Evolutionary conservation across 768 basidiomycete species (phyloP), one percentile per base, ranked within the genome.

Genomic region (Obba rivulosa): DNA sequence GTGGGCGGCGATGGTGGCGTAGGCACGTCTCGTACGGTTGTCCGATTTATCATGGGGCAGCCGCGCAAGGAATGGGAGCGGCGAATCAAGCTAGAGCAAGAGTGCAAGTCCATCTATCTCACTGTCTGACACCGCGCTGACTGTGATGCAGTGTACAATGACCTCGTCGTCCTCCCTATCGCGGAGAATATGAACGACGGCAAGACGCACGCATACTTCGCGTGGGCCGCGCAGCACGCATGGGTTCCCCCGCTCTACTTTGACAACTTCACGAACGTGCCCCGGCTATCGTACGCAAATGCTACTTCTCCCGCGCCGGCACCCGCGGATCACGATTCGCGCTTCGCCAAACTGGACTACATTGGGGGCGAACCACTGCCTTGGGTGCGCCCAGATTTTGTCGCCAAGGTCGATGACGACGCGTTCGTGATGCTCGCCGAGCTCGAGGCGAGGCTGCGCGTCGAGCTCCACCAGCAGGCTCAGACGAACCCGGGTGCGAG

Each of bases 101-200:
- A 96, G 62, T 83, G 92, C 93, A 60, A 62, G 87, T 79, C 5
- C 18, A 28, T 51, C 36, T 16, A 13, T 31, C 28, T 40, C 28
- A 13, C 28, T 40, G n/a, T 22, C 40, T 28, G 16, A 28, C 13
- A 5, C 37, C 43, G 38, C 18, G 25, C 18, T 53, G 28, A 44
- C 25, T 25, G 18, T 23, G 10, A 34, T 58, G 31, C 62, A 92
- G 89, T 79, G 64, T 91, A 83, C 64, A 87, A 91, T 60, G 92
- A 93, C 63, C 85, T 94, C 49, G 71, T 92, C 53, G 75, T 94
- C 41, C 75, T 96, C 38, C 87, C 91, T 22, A 81, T 85, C 38
- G 61, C 78, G 9, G 95, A 98, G 69, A 96, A 97, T 66, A 97
- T 98, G 95, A 97, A 98, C 66, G 71, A 78, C 41, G 95, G 95